Percentiles rank a stretch among this genome's conserved stretches.
Evolutionary conservation across 2,329 filamentous ascomycete species (phyloP).

Genomic region (Alternaria panax): DNA sequence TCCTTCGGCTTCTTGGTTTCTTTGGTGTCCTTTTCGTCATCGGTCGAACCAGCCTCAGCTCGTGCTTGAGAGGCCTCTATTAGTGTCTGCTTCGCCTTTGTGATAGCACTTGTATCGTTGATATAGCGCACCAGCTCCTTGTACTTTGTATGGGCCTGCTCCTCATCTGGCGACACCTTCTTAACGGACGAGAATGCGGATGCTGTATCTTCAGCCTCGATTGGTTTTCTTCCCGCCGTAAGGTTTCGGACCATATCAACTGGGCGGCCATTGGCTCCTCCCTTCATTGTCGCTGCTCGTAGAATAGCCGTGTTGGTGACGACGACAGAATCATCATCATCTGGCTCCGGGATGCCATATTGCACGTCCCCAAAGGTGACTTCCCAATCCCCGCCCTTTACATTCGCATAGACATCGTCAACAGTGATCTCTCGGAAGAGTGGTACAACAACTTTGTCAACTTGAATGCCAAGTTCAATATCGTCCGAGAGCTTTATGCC

Average conservation of each 20-base stretch:
- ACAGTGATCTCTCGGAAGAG: conserved; percentile 61
- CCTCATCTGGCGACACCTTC: conserved; percentile 55
- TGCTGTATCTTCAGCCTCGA: conserved; percentile 36
- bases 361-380: conserved; percentile 56
- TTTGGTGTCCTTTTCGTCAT: conserved; percentile 34
- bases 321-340: conserved; percentile 53
- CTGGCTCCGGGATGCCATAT: conserved; percentile 41
- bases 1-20: conserved; percentile 4
- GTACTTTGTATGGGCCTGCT: conserved; percentile 55
- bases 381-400: conserved; percentile 61
- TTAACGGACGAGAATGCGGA: conserved; percentile 52
- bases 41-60: conserved; percentile 31
- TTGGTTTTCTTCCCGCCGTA: conserved; percentile 51
- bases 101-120: conserved; percentile 39
- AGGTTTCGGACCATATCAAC: conserved; percentile 43
- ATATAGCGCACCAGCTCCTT: conserved; percentile 49
- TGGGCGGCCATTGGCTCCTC: conserved; percentile 19
- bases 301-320: conserved; percentile 57
- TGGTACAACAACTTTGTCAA: conserved; percentile 57
- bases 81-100: conserved; percentile 36
- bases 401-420: conserved; percentile 61
- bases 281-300: conserved; percentile 48
- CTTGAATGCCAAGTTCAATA: conserved; percentile 61
- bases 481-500: conserved; percentile 62
- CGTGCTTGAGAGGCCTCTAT: conserved; percentile 33